A percentile compares a stretch with the other conserved stretches of the same genome.
Conservation (phyloP, 371 early-diverging fungal genomes). For the Batkoa obscura region DNA sequence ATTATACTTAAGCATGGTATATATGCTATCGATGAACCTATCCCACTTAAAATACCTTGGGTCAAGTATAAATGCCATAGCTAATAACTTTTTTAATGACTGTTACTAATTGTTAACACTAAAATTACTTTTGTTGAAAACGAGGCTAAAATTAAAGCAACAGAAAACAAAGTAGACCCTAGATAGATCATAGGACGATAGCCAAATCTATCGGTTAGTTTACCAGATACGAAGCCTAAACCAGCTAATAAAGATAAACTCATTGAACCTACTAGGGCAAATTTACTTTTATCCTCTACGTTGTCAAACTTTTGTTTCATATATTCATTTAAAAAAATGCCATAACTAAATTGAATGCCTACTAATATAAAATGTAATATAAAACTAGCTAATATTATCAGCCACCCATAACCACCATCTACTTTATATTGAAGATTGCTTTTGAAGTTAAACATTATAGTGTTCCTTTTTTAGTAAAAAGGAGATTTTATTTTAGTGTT, state of each 20-base stretch:
- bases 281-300: slow-evolving; percentile 13
- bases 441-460: too few relatives aligned
- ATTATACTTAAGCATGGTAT: slow-evolving; percentile 34
- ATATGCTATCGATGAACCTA: slow-evolving; percentile 28
- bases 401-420: too few relatives aligned
- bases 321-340: background rate
- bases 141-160: slow-evolving; percentile 17
- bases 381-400: slow-evolving; percentile 11
- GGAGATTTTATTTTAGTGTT: too few relatives aligned
- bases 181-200: slow-evolving; percentile 17
- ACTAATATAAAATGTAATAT: slow-evolving; percentile 14
- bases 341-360: slow-evolving; percentile 10
- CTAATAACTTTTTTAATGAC: too few relatives aligned
- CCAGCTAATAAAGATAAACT: slow-evolving; percentile 17
- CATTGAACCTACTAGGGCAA: slow-evolving; percentile 26
- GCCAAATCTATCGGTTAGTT: slow-evolving; percentile 18
- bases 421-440: too few relatives aligned
- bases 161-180: slow-evolving; percentile 15
- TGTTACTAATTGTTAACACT: too few relatives aligned
- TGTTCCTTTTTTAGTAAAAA: too few relatives aligned
- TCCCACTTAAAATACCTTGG: slow-evolving; percentile 26
- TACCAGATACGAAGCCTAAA: slow-evolving; percentile 19
- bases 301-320: background rate
- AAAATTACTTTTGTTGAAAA: slow-evolving; percentile 1
- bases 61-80: slow-evolving; percentile 31